Percentiles rank a stretch among this genome's conserved stretches.
Conservation (phyloP, 129 eudicot species). For the Sambucus nigra region DNA sequence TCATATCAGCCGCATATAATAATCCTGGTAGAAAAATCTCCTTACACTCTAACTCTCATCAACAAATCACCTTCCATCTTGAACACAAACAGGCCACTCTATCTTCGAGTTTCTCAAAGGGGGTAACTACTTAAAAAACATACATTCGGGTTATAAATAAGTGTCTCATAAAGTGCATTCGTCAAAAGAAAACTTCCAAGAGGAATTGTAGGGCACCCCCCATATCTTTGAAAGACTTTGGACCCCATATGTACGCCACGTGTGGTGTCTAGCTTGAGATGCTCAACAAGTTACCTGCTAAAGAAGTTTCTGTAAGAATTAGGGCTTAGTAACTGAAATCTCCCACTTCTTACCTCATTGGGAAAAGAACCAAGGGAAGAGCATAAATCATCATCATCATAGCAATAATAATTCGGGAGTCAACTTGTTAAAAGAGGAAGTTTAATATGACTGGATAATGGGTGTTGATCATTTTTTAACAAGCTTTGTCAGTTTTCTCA, state of each 20-base stretch:
- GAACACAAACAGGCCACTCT: conserved; percentile 42
- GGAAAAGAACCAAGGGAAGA: conserved; percentile 57
- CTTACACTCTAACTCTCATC: conserved; percentile 52
- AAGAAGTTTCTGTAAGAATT: conserved; percentile 56
- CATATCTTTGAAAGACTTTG: conserved; percentile 39
- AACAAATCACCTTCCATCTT: conserved; percentile 45
- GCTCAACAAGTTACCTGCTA: conserved; percentile 40
- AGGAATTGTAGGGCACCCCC: conserved; percentile 45
- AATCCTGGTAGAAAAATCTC: conserved; percentile 36
- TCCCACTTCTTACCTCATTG: conserved; percentile 58
- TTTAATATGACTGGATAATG: conserved; percentile 32
- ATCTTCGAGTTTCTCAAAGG: conserved; percentile 58
- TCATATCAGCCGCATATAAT: conserved; percentile 41
- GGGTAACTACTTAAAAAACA: conserved; percentile 65
- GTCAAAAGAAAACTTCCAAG: conserved; percentile 41
- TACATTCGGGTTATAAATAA: conserved; percentile 56
- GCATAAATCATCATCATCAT: conserved; percentile 6
- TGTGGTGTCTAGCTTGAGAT: conserved; percentile 79
- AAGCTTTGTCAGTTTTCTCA: conserved; percentile 52
- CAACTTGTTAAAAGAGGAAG: conserved; percentile 40
- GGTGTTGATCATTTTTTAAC: conserved; percentile 47
- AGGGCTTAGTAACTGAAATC: conserved; percentile 56
- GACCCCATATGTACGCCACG: conserved; percentile 71
- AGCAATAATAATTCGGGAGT: conserved; percentile 17
- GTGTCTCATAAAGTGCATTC: conserved; percentile 79